phyloP scores from a whole-genome alignment of 805 yeast genomes.

The Schizosaccharomyces osmophilus region DNA sequence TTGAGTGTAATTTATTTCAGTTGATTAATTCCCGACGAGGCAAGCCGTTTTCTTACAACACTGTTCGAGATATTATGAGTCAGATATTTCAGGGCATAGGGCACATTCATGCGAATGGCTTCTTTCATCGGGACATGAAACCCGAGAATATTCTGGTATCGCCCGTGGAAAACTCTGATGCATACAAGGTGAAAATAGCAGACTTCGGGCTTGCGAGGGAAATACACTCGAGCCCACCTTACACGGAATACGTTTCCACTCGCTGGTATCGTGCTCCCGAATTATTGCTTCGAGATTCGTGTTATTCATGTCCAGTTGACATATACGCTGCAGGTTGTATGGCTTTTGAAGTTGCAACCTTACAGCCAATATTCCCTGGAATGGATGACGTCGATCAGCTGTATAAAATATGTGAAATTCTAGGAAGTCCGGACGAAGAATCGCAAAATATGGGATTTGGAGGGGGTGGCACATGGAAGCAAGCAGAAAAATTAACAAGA shows the following conservation, averaged over 20 bases:
- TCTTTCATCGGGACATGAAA: slow-evolving; percentile 72
- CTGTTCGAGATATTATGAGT: slow-evolving; percentile 18
- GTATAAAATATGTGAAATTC: slow-evolving; percentile 9
- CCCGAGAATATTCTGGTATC: slow-evolving; percentile 69
- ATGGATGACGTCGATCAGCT: slow-evolving; percentile 74
- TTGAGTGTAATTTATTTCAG: slow-evolving; percentile 64
- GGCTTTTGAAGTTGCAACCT: slow-evolving; percentile 64
- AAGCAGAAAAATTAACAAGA: background rate
- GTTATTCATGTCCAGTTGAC: slow-evolving; percentile 72
- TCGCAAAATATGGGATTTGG: background rate
- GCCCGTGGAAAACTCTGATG: background rate
- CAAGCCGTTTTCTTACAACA: background rate
- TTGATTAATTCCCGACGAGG: slow-evolving; percentile 30
- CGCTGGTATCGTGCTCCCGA: slow-evolving; percentile 98
- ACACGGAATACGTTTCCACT: slow-evolving; percentile 94
- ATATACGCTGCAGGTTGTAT: slow-evolving; percentile 95
- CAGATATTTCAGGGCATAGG: slow-evolving; percentile 29
- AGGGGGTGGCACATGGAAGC: background rate
- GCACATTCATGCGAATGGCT: background rate
- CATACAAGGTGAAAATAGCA: slow-evolving; percentile 35
- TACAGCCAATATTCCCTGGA: slow-evolving; percentile 86
- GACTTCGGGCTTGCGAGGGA: slow-evolving; percentile 91
- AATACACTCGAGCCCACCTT: slow-evolving; percentile 58
- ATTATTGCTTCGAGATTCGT: slow-evolving; percentile 65
- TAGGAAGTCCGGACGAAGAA: background rate